Evolutionary conservation across 768 basidiomycete species (phyloP), one percentile per base, ranked within the genome.

Genomic region (Lentinula raphanica): DNA sequence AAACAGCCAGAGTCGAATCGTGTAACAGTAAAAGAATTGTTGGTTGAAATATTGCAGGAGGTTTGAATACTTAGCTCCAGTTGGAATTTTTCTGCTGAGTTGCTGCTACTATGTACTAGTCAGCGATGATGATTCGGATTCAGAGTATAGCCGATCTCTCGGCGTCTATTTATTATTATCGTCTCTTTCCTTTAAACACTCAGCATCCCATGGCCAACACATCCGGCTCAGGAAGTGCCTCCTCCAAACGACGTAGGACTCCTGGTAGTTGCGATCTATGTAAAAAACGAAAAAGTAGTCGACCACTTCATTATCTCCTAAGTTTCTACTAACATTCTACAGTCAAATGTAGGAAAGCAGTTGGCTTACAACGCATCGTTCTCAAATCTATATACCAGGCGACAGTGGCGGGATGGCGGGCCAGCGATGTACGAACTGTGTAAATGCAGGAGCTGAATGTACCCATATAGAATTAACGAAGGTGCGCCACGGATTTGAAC

Each of bases 381-480:
- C 58, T 56, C 60, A 35, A 64, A 56, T 59, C 66, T 63, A 55
- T 59, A 66, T 62, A 59, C n/a, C 60, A 85, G 85, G 86, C 63
- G 86, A 91, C 69, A 89, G 88, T 61, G 84, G 81, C 3, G 81
- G 81, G 62, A 83, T 81, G 81, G 77, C 79, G 17, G 79, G 78
- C 32, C 84, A 84, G 66, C 71, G 75, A 44, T 90, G 87, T 64
- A 81, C 81, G 3, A 87, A 86, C 64, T 88, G 87, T 64, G 72
- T 78, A 23, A 76, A 83, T 23, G 82, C 76, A 60, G 76, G 78
- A 51, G 71, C 77, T 38, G 80, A 86, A 19, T 90, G 88, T 67
- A 86, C 83, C 1, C 87, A 88, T 65, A 77, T 82, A 55, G 85
- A 87, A 69, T 79, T 84, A 19, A 82, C 84, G 11, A 88, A 86